Percentiles rank a stretch among this genome's conserved stretches.
Evolutionary conservation across 2,329 filamentous ascomycete genomes (phyloP).

Genomic region (Cordyceps javanica): DNA sequence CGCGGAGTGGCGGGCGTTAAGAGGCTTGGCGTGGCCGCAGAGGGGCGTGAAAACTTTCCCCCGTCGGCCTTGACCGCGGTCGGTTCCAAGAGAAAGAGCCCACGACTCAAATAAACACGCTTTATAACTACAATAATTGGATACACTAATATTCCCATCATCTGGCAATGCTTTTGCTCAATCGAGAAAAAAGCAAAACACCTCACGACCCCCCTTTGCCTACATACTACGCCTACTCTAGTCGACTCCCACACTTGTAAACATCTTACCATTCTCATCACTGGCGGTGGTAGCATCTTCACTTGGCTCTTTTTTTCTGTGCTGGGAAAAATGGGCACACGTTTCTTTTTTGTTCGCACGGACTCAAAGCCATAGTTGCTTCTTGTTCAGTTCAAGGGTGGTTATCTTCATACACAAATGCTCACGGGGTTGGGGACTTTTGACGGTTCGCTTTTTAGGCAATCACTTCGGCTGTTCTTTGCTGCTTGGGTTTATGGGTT

Average conservation of each 20-base stretch:
- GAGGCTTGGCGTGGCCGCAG: constrained; percentile 27
- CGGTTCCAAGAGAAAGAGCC: constrained; percentile 48
- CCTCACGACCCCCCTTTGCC: too few relatives aligned
- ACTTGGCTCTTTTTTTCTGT: too few relatives aligned
- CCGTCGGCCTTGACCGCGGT: constrained; percentile 19
- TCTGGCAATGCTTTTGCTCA: background rate
- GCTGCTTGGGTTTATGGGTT: background rate
- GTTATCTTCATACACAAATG: background rate
- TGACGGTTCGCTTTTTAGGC: background rate
- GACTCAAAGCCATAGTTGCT: too few relatives aligned
- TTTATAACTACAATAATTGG: background rate
- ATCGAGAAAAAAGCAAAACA: too few relatives aligned
- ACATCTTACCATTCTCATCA: too few relatives aligned
- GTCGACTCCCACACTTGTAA: too few relatives aligned
- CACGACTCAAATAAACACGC: constrained; percentile 34
- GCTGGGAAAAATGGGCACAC: too few relatives aligned
- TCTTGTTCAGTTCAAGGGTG: background rate
- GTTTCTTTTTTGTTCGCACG: too few relatives aligned
- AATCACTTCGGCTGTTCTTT: background rate
- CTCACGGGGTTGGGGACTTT: constrained; percentile 1
- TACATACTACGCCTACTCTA: too few relatives aligned
- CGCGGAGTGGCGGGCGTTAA: constrained; percentile 26
- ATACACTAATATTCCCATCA: background rate
- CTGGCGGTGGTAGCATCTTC: too few relatives aligned
- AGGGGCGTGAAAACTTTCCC: constrained; percentile 48